Base-by-base conservation (phyloP, 805 yeast genomes). In the Cephaloascus fragrans region DNA sequence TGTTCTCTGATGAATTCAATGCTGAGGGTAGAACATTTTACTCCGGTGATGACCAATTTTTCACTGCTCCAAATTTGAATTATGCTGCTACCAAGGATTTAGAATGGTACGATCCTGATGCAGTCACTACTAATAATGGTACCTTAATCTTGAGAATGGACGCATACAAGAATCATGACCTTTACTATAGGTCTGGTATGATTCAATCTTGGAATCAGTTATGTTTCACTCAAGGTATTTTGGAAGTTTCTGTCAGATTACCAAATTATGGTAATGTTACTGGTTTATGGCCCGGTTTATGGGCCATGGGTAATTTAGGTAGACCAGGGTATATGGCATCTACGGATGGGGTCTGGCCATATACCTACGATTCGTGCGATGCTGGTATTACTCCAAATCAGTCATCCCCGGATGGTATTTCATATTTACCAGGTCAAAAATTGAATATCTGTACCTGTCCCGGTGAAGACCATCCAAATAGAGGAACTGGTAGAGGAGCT, bases 21-120 rank as follows among this genome's bases (percentile, higher is more conserved):
- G 68, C 64, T 1, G 72, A 63, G 41, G 75, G 75, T 4, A 51
- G 75, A 28, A 65, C 73, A 0, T 69, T 69, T 39, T 69, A 69
- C 44, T 63, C 57, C 1, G 71, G 69, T 8, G 71, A 66, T 51
- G 74, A 69, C 47, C 75, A 69, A 46, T 69, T 69, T 39, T 70
- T 66, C 57, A 56, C 60, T 34, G 72, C 66, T 12, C 64, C 60
- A 2, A 69, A 69, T 46, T 42, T 69, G 23, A 60, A 68, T 45
- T 69, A 70, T 46, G 71, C 56, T 39, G 74, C 73, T 14, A 69
- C 75, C 6, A 45, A 62, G 37, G 75, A 70, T 51, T 60, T 70
- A 46, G 75, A 70, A 50, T 70, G 74, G 74, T 70, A 70, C 47
- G 71, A 66, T 39, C 75, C 75, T 1, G 75, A 70, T 44, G 73